Conservation (phyloP, 2,329 filamentous ascomycete genomes). For the Tolypocladium sp. region DNA sequence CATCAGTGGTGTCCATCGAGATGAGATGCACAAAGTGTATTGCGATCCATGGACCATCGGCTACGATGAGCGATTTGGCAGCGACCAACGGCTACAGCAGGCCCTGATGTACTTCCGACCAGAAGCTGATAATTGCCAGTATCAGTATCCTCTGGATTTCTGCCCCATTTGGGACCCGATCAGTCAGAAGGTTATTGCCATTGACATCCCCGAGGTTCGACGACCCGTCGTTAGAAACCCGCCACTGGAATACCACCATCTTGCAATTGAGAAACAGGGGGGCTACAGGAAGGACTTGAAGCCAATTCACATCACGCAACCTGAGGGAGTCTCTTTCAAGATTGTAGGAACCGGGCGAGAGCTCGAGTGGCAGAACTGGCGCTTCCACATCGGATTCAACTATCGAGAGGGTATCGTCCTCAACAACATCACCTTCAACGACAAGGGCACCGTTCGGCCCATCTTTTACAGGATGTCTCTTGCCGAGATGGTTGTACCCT, state of each 20-base stretch:
- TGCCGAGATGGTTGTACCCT: slow-evolving; percentile 90
- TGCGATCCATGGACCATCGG: slow-evolving; percentile 96
- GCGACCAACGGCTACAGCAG: slow-evolving; percentile 70
- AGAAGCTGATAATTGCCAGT: slow-evolving; percentile 77
- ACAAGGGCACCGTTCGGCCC: slow-evolving; percentile 67
- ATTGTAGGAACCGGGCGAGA: background rate
- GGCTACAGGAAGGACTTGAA: background rate
- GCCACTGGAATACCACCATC: background rate
- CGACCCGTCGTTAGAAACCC: background rate
- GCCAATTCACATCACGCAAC: background rate
- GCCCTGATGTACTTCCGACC: slow-evolving; percentile 94
- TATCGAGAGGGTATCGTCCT: slow-evolving; percentile 61
- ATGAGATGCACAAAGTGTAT: slow-evolving; percentile 84
- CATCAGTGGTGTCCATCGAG: background rate
- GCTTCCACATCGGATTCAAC: background rate
- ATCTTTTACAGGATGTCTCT: slow-evolving; percentile 85
- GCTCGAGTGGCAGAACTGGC: background rate
- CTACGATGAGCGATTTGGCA: slow-evolving; percentile 85
- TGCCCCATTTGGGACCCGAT: slow-evolving; percentile 84
- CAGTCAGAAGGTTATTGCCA: slow-evolving; percentile 68
- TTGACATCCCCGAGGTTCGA: slow-evolving; percentile 23
- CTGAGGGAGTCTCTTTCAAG: background rate
- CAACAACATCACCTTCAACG: slow-evolving; percentile 83
- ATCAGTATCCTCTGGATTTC: slow-evolving; percentile 86
- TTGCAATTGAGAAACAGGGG: background rate